Evolutionary conservation across 2,329 filamentous ascomycete species (phyloP).

Genomic region (Penicillium sp.): DNA sequence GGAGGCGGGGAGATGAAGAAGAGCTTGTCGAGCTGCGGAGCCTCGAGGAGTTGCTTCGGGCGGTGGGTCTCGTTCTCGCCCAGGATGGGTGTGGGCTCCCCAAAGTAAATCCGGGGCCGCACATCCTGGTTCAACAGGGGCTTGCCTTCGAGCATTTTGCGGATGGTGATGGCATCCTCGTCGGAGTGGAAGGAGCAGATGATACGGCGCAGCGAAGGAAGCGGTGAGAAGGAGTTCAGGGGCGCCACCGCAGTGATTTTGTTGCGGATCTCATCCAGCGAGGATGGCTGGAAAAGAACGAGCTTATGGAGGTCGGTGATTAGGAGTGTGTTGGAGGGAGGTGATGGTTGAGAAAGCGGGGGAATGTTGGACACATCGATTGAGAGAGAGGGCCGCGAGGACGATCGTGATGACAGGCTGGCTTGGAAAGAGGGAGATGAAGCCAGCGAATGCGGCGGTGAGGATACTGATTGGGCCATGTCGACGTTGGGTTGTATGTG

Average conservation of each 20-base stretch:
- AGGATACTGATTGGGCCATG: conserved; percentile 24
- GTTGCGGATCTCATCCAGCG: conserved; percentile 44
- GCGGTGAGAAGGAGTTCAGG: conserved; percentile 52
- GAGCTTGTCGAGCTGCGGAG: conserved; percentile 58
- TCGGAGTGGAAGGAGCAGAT: conserved; percentile 49
- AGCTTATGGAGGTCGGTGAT: conserved; percentile 50
- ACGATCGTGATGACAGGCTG: conserved; percentile 23
- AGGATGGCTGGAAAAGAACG: conserved; percentile 46
- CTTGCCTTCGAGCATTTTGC: conserved; percentile 43
- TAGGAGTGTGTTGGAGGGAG: conserved; percentile 51
- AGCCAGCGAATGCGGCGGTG: conserved; percentile 23
- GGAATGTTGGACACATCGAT: conserved; percentile 49
- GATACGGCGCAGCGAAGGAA: conserved; percentile 51
- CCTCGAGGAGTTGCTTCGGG: conserved; percentile 49
- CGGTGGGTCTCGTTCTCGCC: conserved; percentile 30
- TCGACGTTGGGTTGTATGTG: neutral
- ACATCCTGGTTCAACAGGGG: conserved; percentile 33
- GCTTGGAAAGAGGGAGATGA: conserved; percentile 26
- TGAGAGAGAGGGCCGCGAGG: conserved; percentile 40
- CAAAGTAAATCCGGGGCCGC: conserved; percentile 52
- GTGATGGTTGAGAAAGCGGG: conserved; percentile 44
- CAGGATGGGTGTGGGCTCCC: conserved; percentile 50
- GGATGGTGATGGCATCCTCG: conserved; percentile 44
- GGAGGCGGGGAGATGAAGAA: conserved; percentile 67
- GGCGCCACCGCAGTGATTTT: conserved; percentile 43